phyloP scores from a whole-genome alignment of 2,329 filamentous ascomycete genomes.

The Botrytis cinerea region DNA sequence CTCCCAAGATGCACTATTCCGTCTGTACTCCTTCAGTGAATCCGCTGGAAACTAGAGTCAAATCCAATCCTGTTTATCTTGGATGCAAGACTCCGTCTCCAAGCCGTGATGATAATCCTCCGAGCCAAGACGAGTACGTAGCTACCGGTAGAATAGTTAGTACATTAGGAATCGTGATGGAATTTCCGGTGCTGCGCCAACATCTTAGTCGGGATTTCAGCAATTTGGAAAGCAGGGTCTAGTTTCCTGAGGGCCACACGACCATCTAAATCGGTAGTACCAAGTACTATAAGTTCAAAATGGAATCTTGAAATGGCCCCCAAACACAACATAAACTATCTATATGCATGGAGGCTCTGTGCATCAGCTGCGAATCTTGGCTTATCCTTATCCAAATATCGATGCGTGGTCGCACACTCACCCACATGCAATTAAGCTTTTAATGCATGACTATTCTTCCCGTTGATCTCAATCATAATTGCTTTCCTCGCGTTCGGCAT shows the following conservation, averaged over 20 bases:
- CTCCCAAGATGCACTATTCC: not conserved
- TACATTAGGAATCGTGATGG: constrained; percentile 10
- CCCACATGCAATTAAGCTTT: constrained; percentile 12
- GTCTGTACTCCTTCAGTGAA: not conserved
- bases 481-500: constrained; percentile 9
- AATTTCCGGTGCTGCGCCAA: constrained; percentile 15
- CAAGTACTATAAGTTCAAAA: not conserved
- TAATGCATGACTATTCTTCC: constrained; percentile 9
- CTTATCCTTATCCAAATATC: constrained; percentile 6
- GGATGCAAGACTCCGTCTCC: not conserved
- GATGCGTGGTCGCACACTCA: constrained; percentile 4
- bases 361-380: constrained; percentile 7
- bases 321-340: not conserved
- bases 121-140: not conserved
- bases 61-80: not conserved
- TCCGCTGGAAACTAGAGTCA: not conserved
- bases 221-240: not conserved
- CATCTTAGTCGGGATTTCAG: constrained; percentile 7
- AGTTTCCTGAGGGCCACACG: not conserved
- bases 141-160: constrained; percentile 1
- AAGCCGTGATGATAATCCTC: not conserved
- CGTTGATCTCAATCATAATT: not conserved
- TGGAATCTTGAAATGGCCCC: not conserved
- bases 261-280: not conserved
- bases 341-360: constrained; percentile 17